Percentiles rank a stretch among this genome's conserved stretches.
Conservation (phyloP, 2,329 filamentous ascomycete genomes). For the Microdochium nivale region DNA sequence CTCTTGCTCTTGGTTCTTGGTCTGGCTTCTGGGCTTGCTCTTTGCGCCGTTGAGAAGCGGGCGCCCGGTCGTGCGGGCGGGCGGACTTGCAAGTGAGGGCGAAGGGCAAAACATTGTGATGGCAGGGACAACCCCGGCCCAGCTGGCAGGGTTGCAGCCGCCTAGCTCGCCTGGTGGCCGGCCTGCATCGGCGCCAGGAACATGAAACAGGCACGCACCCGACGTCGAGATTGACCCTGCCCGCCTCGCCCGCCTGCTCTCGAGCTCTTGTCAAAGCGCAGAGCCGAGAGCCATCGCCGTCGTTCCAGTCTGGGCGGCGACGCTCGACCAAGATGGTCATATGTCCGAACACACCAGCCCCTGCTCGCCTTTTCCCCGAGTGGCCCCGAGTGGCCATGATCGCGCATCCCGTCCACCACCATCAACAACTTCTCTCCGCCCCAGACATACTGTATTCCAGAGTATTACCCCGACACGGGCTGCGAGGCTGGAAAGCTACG, state of each 20-base stretch:
- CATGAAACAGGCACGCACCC: neutral
- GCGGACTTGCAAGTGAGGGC: neutral
- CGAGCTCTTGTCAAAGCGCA: too few relatives aligned
- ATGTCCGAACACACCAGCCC: neutral
- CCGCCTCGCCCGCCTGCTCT: too few relatives aligned
- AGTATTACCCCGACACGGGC: too few relatives aligned
- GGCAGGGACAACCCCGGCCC: neutral
- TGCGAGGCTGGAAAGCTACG: neutral
- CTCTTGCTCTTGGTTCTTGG: too few relatives aligned
- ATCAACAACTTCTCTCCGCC: neutral
- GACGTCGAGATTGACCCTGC: neutral
- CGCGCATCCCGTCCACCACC: too few relatives aligned
- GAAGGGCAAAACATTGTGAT: neutral
- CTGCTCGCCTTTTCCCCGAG: neutral
- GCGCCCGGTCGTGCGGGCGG: too few relatives aligned
- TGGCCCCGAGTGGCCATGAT: too few relatives aligned
- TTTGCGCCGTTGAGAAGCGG: too few relatives aligned
- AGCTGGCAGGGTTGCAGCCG: too few relatives aligned
- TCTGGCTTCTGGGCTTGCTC: too few relatives aligned
- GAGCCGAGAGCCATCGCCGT: too few relatives aligned
- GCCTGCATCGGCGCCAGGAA: neutral
- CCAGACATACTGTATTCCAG: too few relatives aligned
- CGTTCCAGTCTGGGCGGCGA: neutral
- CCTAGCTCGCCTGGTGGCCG: neutral
- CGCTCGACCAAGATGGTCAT: neutral